Evolutionary conservation across 1,284 basidiomycete species (phyloP).

Genomic region (Tilletiopsis washingtonensis): DNA sequence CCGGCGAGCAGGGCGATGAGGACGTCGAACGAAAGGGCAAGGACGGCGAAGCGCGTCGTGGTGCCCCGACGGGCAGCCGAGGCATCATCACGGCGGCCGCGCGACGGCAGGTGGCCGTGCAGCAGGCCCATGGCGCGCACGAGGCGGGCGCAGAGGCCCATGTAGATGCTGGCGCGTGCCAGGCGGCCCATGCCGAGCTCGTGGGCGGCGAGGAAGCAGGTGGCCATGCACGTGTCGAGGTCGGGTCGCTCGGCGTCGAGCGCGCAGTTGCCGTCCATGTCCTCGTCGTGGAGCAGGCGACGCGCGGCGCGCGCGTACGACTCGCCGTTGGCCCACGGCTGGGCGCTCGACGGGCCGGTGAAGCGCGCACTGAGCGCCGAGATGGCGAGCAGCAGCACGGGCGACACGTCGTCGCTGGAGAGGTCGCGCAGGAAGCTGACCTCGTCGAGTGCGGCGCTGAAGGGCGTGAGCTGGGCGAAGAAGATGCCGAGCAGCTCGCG

Average conservation of each 20-base stretch:
- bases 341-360: conserved; percentile 24
- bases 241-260: conserved; percentile 19
- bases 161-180: conserved; percentile 46
- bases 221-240: conserved; percentile 49
- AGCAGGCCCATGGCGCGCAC: conserved; percentile 17
- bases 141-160: conserved; percentile 27
- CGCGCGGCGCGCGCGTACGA: conserved; percentile 23
- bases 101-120: conserved; percentile 12
- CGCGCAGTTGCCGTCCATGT: conserved; percentile 13
- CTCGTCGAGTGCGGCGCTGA: conserved; percentile 49
- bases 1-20: conserved; percentile 41
- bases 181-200: conserved; percentile 48
- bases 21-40: conserved; percentile 48
- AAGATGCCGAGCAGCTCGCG: conserved; percentile 44
- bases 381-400: conserved; percentile 49
- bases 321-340: conserved; percentile 16
- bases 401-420: conserved; percentile 48
- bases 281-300: conserved; percentile 29
- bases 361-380: conserved; percentile 49
- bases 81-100: conserved; percentile 14
- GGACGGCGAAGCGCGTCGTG: conserved; percentile 48
- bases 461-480: conserved; percentile 49
- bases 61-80: conserved; percentile 15
- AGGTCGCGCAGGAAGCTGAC: conserved; percentile 50
- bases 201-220: conserved; percentile 47